Base-by-base conservation (phyloP, 495 filamentous ascomycete genomes). In the Parathielavia appendiculata region DNA sequence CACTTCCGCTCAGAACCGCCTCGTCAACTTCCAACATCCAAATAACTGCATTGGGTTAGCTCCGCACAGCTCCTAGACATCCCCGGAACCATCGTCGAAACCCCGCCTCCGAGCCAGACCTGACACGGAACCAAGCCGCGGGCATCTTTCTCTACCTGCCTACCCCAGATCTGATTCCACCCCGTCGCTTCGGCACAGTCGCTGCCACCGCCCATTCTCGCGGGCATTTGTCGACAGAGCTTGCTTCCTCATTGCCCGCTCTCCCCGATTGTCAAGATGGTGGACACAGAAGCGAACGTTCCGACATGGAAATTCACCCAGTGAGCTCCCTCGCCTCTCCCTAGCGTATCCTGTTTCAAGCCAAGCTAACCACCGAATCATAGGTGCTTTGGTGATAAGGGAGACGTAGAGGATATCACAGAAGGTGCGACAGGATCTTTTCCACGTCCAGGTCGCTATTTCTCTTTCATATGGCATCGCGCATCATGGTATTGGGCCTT, bases 251-350 rank as follows among this genome's bases (percentile, higher is more conserved):
- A 52, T 58, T 60, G 51, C 65, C 62, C 48, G 60, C 63, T 32
- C 48, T 47, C 19, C 43, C 30, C 59, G 55, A 63, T 66, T 67
- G 63, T 68, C 65, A 92, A 86, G 77, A 98, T 98, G 93, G 92
- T 93, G 78, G 93, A 96, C 80, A 89, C 86, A 78, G 93, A 97
- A 77, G 81, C 87, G 75, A 87, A 82, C 76, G 83, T 90, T 73
- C 92, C 93, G 67, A 97, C 92, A 74, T 97, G 93, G 93, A 97
- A 97, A 82, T 98, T 98, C 79, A 98, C 93, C 75, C 93, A 98
- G 93, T 98, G 83, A 83, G 95, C 68, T 53, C 47, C 26, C 41
- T 56, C 26, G 14, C 48, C 30, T 12, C 35, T 44, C 35, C 58
- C 48, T 40, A 45, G 40, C 30, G n/a, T 13, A 36, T 54, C 54